Base-by-base conservation (phyloP, 331 rosid species). In the Malus hybrid region DNA sequence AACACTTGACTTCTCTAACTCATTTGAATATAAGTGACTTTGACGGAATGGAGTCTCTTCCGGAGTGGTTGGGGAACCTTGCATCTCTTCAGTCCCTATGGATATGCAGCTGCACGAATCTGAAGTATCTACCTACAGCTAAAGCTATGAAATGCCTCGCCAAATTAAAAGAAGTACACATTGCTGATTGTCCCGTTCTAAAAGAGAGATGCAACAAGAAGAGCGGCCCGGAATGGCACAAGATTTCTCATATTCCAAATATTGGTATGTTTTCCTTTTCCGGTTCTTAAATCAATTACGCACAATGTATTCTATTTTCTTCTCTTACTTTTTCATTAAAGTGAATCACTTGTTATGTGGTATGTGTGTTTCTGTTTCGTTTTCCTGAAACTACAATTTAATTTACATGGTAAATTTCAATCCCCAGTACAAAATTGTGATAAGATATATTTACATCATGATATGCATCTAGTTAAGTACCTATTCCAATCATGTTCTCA, bases 131-230 rank as follows among this genome's bases (percentile, higher is more conserved):
- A 50, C 56, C 56, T 50, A 0, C 56, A 1, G 7, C n/a, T 50
- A 1, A 50, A 50, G 56, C 56, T 50, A 50, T 15, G 56, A 5
- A 18, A 50, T 5, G 56, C 18, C 56, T 50, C 56, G 0, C 7
- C 12, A 39, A 39, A 50, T 50, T 50, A 50, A 0, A 15, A 1
- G 0, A 0, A 6, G 1, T 50, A 15, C 0, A 0, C 3, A 6
- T 50, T 50, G 0, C 0, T 14, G 0, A 0, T 6, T 52, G 57
- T 52, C n/a, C 57, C 16, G 3, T 52, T 1, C 57, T 52, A 13
- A 0, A 52, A 0, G 20, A 52, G 57, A 52, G n/a, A 15, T 52
- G 57, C 3, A 7, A 50, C 0, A 0, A 10, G 7, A 0, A 50
- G 6, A 5, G 56, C 5, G 19, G n/a, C 44, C 7, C 3, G 7